phyloP scores from a whole-genome alignment of 257 asterid species.

The Fraxinus pennsylvanica region DNA sequence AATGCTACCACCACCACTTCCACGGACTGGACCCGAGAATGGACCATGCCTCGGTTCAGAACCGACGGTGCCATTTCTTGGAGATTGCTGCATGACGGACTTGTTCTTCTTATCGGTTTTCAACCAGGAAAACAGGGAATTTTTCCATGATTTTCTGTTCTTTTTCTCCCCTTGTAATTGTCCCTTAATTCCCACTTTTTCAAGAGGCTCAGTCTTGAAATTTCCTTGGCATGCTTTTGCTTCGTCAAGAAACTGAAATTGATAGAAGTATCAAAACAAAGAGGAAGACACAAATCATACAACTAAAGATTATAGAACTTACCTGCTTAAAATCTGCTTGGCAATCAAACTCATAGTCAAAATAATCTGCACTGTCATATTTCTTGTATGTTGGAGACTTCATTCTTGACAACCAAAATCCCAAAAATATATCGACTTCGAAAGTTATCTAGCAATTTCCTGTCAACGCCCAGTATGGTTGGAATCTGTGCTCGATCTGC shows the following conservation, averaged over 20 bases:
- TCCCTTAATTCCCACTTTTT: slow-evolving; percentile 24
- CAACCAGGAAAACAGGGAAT: slow-evolving; percentile 64
- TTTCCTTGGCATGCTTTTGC: slow-evolving; percentile 43
- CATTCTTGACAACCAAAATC: slow-evolving; percentile 30
- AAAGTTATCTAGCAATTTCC: neutral
- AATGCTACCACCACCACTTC: slow-evolving; percentile 12
- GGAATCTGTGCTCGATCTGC: neutral
- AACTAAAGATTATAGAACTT: slow-evolving; percentile 3
- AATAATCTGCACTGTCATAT: slow-evolving; percentile 33
- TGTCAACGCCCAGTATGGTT: neutral
- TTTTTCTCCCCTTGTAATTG: slow-evolving; percentile 36
- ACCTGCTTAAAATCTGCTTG: slow-evolving; percentile 62
- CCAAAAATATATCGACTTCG: neutral
- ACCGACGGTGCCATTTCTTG: slow-evolving; percentile 20
- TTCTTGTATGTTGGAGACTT: slow-evolving; percentile 38
- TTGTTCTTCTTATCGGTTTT: slow-evolving; percentile 50
- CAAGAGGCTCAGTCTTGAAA: slow-evolving; percentile 13
- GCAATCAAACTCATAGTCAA: slow-evolving; percentile 57
- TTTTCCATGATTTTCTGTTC: slow-evolving; percentile 66
- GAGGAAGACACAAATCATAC: neutral
- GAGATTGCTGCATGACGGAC: slow-evolving; percentile 27
- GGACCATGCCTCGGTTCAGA: slow-evolving; percentile 37
- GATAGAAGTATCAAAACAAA: slow-evolving; percentile 7
- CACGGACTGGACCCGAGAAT: slow-evolving; percentile 54
- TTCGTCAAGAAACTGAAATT: slow-evolving; percentile 64